Evolutionary conservation across 179 eudicot genomes (phyloP), one percentile per base, ranked within the genome.

Genomic region (Monotropa hypopitys): DNA sequence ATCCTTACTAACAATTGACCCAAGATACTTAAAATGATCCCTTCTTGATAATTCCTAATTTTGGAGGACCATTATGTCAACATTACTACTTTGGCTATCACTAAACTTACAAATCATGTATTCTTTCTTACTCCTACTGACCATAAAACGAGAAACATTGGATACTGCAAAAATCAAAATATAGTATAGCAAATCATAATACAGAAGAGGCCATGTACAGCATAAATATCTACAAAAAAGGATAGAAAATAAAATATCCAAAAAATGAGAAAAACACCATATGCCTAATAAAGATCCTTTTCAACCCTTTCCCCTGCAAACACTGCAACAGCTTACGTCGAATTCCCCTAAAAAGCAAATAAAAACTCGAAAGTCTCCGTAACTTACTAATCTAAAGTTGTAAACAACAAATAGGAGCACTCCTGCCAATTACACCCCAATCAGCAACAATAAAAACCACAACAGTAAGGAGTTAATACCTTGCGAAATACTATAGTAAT

Each of bases 401-500:
- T 45, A 12, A 12, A 47, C 33, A 57, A 57, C 32, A 26, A 57
- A n/a, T 4, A 57, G 63, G 6, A 57, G 63, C 9, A 26, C 63
- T 10, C 32, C 16, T 3, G 33, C 63, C 1, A 57, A 57, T 57
- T 4, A 10, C 66, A 35, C 73, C n/a, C 35, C 67, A 32, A 70
- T 23, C 50, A 45, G 47, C 16, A 57, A 61, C 4, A 3, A 38
- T 0, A 69, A 63, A 5, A 30, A 16, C 35, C 32, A 49, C 7
- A 50, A n/a, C 10, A 63, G 77, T 28, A 50, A 69, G 46, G 56
- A 75, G 76, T 51, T 33, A 65, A 13, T 87, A 96, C 99, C 99
- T 96, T 96, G 73, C 86, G 81, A 80, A 96, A 89, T 84, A 93
- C 88, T 51, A 94, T 84, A 80, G 81, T 91, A 78, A 96, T 87